A percentile compares a stretch with the other conserved stretches of the same genome.
Evolutionary conservation across 1,284 basidiomycete species (phyloP).

Genomic region (Moesziomyces sp.): DNA sequence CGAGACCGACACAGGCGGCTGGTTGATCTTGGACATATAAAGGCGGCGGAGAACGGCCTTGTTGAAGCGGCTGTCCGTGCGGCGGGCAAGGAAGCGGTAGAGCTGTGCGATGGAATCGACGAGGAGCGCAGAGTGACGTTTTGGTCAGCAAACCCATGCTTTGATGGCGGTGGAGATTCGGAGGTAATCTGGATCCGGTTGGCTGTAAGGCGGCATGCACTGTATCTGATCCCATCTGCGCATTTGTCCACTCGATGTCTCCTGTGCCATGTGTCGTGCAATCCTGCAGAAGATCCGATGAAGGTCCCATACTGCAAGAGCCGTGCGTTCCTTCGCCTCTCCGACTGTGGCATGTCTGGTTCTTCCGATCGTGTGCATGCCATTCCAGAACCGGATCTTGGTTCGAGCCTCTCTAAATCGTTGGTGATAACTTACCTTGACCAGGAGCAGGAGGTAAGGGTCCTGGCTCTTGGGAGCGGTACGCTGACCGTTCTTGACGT

Average conservation of each 20-base stretch:
- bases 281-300: no score
- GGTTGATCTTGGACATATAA: conserved; percentile 97
- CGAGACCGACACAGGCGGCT: conserved; percentile 84
- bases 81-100: conserved; percentile 98
- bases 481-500: conserved; percentile 97
- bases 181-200: neutral
- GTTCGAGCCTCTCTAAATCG: neutral
- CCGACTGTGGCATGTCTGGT: neutral
- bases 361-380: neutral
- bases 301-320: no score
- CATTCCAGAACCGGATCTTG: neutral
- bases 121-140: neutral
- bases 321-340: no score
- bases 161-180: neutral
- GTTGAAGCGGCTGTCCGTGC: conserved; percentile 97
- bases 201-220: no score
- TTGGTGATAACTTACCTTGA: conserved; percentile 79
- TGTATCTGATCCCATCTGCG: no score
- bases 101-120: conserved; percentile 73
- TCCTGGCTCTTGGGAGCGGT: conserved; percentile 98
- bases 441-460: conserved; percentile 96
- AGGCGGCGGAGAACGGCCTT: conserved; percentile 96
- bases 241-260: no score
- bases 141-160: conserved; percentile 2
- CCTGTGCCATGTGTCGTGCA: no score